These are phyloP conservation scores for Zelonia costaricensis DNA, from an alignment of 208 protist species.

Conservation along the genomic window DNA sequence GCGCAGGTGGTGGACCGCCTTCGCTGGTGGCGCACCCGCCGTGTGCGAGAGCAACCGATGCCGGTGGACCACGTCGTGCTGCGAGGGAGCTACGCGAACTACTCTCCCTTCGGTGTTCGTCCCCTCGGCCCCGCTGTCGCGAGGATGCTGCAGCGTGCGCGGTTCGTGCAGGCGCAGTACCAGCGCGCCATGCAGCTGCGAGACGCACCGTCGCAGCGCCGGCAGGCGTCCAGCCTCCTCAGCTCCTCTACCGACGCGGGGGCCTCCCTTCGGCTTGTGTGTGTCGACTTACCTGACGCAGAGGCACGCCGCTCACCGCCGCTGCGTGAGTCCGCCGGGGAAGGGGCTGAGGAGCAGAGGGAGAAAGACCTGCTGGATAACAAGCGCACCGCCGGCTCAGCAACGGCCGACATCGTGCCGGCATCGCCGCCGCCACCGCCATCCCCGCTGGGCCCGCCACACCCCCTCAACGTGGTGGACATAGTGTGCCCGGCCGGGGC, in stretches of 20 bases:
- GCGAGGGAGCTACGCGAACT: constrained; percentile 43
- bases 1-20: constrained; percentile 72
- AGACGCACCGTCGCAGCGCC: constrained; percentile 11
- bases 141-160: constrained; percentile 23
- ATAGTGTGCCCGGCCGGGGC: too few relatives aligned
- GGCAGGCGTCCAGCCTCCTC: not conserved
- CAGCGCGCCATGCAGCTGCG: constrained; percentile 6
- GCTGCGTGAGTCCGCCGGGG: too few relatives aligned
- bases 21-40: constrained; percentile 64
- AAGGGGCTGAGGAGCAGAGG: not conserved
- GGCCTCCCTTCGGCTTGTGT: not conserved
- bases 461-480: too few relatives aligned
- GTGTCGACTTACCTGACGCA: too few relatives aligned
- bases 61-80: constrained; percentile 44
- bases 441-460: too few relatives aligned
- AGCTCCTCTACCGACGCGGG: not conserved
- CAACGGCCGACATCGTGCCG: not conserved
- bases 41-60: constrained; percentile 45
- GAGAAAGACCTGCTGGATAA: constrained; percentile 15
- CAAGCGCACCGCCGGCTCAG: constrained; percentile 6
- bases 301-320: too few relatives aligned
- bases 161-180: constrained; percentile 11
- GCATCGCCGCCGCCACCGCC: not conserved
- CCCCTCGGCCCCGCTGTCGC: constrained; percentile 30
- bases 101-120: constrained; percentile 45